Evolutionary conservation across 768 basidiomycete species (phyloP), one percentile per base, ranked within the genome.

Genomic region (Pleurotus cornucopiae): DNA sequence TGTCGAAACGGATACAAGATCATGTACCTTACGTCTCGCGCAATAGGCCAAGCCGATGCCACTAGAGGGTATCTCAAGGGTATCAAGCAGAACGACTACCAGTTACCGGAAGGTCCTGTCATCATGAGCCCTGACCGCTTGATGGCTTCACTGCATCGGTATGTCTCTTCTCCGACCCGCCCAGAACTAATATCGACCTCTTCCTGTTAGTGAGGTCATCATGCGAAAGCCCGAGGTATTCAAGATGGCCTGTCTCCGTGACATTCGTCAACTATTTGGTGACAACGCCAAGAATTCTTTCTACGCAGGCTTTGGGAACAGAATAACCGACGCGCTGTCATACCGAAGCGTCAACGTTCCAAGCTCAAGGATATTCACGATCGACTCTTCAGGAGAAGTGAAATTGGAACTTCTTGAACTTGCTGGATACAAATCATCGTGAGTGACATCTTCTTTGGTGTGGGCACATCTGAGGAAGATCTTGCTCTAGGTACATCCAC

Each of bases 201-300:
- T 34, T 7, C 45, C 20, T 16, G 2, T 26, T 16, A 97, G 94
- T 3, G 97, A 99, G 73, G 96, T 99, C 13, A 96, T 99, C 65
- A 91, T 98, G 89, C 88, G 95, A 38, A 98, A 98, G 70, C 97
- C 97, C 0, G 97, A 99, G 66, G 82, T 98, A n/a, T 99, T 99
- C 82, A 99, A 99, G 75, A 99, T 99, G 97, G 94, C 96, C 1
- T 98, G 95, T 72, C 73, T 98, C 57, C 82, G 94, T 43, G 97
- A 98, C 71, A 96, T 98, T 54, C 91, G 91, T 61, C 78, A 94
- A 18, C 69, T 98, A 5, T 99, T 98, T 65, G 90, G 90, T 4
- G 83, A 86, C 38, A 76, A 76, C 25, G 71, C 76, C 30, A 77
- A 81, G 60, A 88, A 83, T 60, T 89, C 94, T 0, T 99, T 98